phyloP scores from a whole-genome alignment of 202 grass and related monocot species.

The Schoenoplectus triqueter region DNA sequence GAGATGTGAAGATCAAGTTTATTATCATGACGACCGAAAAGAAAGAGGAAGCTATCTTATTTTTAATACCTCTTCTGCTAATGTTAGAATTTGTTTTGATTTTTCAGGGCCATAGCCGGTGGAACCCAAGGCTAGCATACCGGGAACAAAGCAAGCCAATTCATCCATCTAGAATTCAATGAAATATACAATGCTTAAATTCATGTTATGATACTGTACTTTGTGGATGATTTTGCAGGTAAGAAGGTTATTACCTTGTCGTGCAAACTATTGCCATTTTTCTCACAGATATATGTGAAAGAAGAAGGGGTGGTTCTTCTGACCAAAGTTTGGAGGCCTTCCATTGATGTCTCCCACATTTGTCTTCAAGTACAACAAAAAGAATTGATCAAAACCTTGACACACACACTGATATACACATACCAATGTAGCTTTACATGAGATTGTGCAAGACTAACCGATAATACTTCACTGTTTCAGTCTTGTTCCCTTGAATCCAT shows the following conservation, averaged over 20 bases:
- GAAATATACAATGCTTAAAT: conserved; percentile 48
- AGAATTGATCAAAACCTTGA: conserved; percentile 5
- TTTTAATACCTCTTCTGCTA: conserved; percentile 84
- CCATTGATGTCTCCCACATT: conserved; percentile 99
- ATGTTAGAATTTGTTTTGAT: conserved; percentile 77
- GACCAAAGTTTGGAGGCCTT: conserved; percentile 87
- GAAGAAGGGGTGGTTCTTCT: conserved; percentile 84
- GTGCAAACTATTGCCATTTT: conserved; percentile 74
- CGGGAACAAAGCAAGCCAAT: conserved; percentile 96
- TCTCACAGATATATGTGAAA: conserved; percentile 95
- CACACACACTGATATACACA: background rate
- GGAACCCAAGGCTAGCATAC: conserved; percentile 94
- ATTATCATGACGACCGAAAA: background rate
- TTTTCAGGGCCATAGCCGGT: conserved; percentile 91
- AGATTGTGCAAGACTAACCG: conserved; percentile 58
- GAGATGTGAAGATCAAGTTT: conserved; percentile 6
- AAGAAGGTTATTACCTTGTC: conserved; percentile 67
- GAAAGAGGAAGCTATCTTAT: conserved; percentile 19
- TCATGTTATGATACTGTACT: conserved; percentile 24
- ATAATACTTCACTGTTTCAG: conserved; percentile 90
- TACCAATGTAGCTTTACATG: background rate
- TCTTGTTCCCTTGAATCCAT: conserved; percentile 99
- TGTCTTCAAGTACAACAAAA: conserved; percentile 50
- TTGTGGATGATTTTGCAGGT: conserved; percentile 22
- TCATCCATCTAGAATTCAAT: conserved; percentile 86